Base-by-base conservation (phyloP, 1,284 basidiomycete species). In the Rugosomyces carneus region DNA sequence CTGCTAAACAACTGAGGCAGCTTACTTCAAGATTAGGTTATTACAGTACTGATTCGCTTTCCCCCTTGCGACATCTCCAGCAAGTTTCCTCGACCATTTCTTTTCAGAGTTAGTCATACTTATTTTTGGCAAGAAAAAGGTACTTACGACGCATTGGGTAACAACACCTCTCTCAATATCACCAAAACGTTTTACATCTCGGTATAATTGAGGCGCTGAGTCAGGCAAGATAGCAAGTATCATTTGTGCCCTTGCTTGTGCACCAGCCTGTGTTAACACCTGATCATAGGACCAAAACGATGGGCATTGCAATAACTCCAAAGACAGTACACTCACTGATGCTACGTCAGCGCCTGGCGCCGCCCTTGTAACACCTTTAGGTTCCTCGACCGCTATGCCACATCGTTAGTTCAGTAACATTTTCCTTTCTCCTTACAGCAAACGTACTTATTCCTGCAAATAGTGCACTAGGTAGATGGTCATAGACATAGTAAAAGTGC, bases 1-100 rank as follows among this genome's bases (percentile, higher is more conserved):
- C 9, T 2, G 7, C 19, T 4, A n/a, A 34, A 40, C 27, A 27
- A 15, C 7, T 11, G 29, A 20, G 20, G n/a, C 19, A 40, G 46
- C 10, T 39, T 47, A 70, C 69, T 71, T 71, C 10, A 71, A 47
- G 23, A 66, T 57, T 0, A 70, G 42, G 43, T 69, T 70, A 40
- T 66, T 68, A 26, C 63, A 57, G 41, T 69, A 67, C 37, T 68
- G 63, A 35, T 68, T 64, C 6, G 53, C 54, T 37, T 32, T 48
- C 20, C 45, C 49, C 24, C 51, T 49, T 31, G n/a, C 40, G 15
- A 53, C 55, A 38, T 58, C 57, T 19, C 32, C 48, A 2, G 47
- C 48, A n/a, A 63, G 53, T 40, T 59, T 61, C 6, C 41, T 20
- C 5, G 56, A 56, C 64, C 65, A 67, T 37, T 58, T 57, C 64